phyloP scores from a whole-genome alignment of 306 rosid species.

The Casuarina glauca region DNA sequence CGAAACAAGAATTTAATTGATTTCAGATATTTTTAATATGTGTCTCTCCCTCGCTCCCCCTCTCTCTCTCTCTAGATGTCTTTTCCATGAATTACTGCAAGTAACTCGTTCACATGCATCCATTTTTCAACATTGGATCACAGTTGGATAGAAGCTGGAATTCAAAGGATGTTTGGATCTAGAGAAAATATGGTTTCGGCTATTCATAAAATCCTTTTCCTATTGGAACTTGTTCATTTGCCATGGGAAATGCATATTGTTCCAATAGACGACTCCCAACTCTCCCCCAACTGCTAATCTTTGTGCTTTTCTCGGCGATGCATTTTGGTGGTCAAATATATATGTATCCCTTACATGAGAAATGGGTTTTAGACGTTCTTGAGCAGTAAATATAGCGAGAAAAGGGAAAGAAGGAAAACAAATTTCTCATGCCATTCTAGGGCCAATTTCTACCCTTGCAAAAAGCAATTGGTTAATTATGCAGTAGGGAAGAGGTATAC shows the following conservation, averaged over 20 bases:
- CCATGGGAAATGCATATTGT: not conserved
- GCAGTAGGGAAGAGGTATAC: not conserved
- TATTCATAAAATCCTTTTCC: not conserved
- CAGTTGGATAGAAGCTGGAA: not conserved
- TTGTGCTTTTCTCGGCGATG: not conserved
- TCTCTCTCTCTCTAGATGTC: not conserved
- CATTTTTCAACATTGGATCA: not conserved
- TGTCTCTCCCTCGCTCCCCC: not conserved
- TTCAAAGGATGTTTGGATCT: not conserved
- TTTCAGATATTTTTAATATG: not conserved
- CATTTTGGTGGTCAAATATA: not conserved
- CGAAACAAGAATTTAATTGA: not conserved
- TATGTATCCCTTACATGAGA: conserved; percentile 2
- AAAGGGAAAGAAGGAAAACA: not conserved
- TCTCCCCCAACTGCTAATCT: not conserved
- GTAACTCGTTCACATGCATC: not conserved
- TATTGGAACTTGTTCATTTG: too few species aligned
- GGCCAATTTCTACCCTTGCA: not conserved
- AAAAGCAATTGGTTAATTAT: not conserved
- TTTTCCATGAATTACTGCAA: not conserved
- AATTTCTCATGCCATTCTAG: not conserved
- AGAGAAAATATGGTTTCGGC: not conserved
- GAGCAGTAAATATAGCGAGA: not conserved
- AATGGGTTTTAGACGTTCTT: conserved; percentile 1
- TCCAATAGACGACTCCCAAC: not conserved